These are phyloP conservation scores for Crithidia acanthocephali DNA, from an alignment of 208 protist genomes.

Conservation along the genomic window DNA sequence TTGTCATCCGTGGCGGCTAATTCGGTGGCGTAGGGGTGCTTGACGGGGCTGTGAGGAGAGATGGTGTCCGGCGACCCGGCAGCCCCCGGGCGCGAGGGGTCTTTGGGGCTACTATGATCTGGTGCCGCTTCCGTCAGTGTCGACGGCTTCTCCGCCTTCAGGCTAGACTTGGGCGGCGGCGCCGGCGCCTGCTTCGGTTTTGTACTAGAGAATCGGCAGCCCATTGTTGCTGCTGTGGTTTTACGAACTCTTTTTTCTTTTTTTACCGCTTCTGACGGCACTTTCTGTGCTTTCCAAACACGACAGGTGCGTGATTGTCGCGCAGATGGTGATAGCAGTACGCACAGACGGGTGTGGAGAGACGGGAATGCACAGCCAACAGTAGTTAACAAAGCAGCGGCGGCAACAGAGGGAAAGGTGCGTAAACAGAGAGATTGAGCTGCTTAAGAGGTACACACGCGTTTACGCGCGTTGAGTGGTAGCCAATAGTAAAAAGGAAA, in stretches of 20 bases:
- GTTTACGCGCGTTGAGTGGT: neutral
- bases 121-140: neutral
- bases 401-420: too few relatives aligned
- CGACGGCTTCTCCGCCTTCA: neutral
- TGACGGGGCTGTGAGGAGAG: conserved; percentile 2
- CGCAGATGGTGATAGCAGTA: too few relatives aligned
- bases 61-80: neutral
- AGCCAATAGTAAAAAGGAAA: neutral
- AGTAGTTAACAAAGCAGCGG: neutral
- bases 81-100: neutral
- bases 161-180: neutral
- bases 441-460: too few relatives aligned
- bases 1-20: conserved; percentile 2
- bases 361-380: too few relatives aligned
- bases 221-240: conserved; percentile 6
- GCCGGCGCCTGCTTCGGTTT: neutral
- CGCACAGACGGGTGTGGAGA: too few relatives aligned
- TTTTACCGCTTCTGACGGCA: neutral
- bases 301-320: too few relatives aligned
- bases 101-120: neutral
- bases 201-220: conserved; percentile 2
- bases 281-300: too few relatives aligned
- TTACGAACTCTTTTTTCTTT: too few relatives aligned
- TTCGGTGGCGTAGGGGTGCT: neutral
- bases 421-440: too few relatives aligned